Conservation (phyloP, 768 basidiomycete species). For the Mrakia frigida region DNA sequence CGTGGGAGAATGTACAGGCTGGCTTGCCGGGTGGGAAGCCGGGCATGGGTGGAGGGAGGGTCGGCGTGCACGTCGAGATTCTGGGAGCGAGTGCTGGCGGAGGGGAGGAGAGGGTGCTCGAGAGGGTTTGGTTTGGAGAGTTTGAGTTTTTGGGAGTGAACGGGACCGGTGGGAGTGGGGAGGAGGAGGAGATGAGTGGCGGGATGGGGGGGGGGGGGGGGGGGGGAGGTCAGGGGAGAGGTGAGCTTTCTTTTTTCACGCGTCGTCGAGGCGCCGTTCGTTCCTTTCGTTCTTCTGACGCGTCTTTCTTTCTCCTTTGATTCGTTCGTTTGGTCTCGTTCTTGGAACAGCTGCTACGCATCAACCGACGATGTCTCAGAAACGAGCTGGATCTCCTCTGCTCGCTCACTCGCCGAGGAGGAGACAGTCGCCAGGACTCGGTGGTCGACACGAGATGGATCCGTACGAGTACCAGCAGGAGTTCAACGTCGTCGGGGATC, state of each 20-base stretch:
- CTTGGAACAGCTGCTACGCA: not conserved
- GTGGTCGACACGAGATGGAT: not conserved
- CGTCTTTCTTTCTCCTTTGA: not conserved
- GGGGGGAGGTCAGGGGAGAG: not conserved
- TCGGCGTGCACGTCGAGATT: constrained; percentile 24
- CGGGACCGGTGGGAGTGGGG: too few species aligned
- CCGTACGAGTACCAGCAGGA: not conserved
- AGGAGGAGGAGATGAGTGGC: not conserved
- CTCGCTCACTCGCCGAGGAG: not conserved
- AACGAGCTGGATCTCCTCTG: not conserved
- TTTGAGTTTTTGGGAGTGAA: constrained; percentile 5
- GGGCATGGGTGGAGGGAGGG: not conserved
- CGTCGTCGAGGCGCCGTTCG: too few species aligned
- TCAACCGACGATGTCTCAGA: not conserved
- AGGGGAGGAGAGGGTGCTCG: constrained; percentile 16
- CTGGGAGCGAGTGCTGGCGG: not conserved
- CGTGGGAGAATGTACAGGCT: not conserved
- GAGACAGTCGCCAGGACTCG: not conserved
- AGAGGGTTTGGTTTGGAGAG: constrained; percentile 29
- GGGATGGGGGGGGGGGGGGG: not conserved
- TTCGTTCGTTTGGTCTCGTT: too few species aligned
- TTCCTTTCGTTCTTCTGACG: too few species aligned
- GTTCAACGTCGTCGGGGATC: not conserved
- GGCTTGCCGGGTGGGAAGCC: not conserved
- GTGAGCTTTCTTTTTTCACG: not conserved